A percentile compares a stretch with the other conserved stretches of the same genome.
phyloP scores from a whole-genome alignment of 164 flowering plant species.

The Dillenia turbinata region DNA sequence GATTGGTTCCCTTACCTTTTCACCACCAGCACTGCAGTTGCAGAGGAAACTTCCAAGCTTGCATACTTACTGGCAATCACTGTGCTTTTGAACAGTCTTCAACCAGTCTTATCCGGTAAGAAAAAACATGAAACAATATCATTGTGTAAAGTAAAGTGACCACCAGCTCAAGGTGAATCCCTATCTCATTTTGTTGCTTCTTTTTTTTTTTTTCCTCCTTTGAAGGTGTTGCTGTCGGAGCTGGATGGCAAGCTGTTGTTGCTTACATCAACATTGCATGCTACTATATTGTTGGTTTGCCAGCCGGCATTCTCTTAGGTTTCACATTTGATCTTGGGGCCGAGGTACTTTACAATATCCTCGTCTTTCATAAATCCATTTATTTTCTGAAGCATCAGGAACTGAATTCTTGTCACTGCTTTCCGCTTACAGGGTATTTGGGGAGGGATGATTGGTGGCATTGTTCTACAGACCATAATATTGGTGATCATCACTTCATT shows the following conservation, averaged over 20 bases:
- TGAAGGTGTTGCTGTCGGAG: constrained; percentile 58
- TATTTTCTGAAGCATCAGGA: too few relatives aligned
- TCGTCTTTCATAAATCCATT: neutral
- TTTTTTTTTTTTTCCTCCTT: neutral
- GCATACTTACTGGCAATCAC: constrained; percentile 45
- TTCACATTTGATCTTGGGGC: constrained; percentile 45
- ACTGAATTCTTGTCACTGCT: too few relatives aligned
- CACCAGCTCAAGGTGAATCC: too few relatives aligned
- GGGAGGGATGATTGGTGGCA: constrained; percentile 66
- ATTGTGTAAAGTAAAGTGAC: neutral
- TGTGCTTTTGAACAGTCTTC: constrained; percentile 57
- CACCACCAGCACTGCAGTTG: constrained; percentile 45
- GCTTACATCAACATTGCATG: constrained; percentile 60
- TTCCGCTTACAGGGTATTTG: constrained; percentile 54
- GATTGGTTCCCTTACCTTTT: constrained; percentile 54
- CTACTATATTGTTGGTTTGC: constrained; percentile 56
- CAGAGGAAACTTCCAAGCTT: constrained; percentile 44
- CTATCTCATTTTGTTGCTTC: too few relatives aligned
- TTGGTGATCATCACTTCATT: constrained; percentile 30
- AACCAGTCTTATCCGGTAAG: constrained; percentile 68
- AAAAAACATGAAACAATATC: neutral
- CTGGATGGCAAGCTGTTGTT: constrained; percentile 56
- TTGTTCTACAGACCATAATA: constrained; percentile 48
- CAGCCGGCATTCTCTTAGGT: constrained; percentile 58
- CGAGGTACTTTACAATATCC: constrained; percentile 26